Conservation (phyloP, 148 eudicot genomes). For the Cornus controversa region DNA sequence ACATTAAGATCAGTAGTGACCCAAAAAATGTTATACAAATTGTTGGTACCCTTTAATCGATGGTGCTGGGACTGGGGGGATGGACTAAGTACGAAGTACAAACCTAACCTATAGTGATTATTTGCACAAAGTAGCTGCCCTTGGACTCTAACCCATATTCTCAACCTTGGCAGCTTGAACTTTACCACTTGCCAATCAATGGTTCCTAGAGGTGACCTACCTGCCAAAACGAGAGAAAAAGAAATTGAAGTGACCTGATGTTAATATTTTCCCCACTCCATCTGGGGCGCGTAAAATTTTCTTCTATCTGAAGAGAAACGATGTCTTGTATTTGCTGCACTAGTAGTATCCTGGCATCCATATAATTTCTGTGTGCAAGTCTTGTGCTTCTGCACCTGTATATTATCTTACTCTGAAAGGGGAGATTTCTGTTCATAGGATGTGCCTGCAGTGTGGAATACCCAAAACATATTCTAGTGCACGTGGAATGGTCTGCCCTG, state of each 20-base stretch:
- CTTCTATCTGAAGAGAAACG: neutral
- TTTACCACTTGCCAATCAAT: no score
- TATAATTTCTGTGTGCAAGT: neutral
- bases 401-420: neutral
- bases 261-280: neutral
- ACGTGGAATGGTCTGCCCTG: conserved; percentile 80
- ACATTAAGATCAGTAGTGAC: neutral
- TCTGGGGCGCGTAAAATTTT: neutral
- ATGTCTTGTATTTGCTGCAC: neutral
- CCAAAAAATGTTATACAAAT: no score
- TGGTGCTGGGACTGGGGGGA: no score
- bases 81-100: no score
- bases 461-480: conserved; percentile 79
- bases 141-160: no score
- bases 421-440: conserved; percentile 37
- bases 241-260: neutral
- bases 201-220: no score
- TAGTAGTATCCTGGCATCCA: no score
- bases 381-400: neutral
- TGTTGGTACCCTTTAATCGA: no score
- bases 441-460: conserved; percentile 88
- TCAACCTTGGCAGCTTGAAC: no score
- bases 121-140: no score
- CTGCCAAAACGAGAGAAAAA: no score
- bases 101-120: no score